Evolutionary conservation across 345 rosid species (phyloP).

Genomic region (Populus euphratica): DNA sequence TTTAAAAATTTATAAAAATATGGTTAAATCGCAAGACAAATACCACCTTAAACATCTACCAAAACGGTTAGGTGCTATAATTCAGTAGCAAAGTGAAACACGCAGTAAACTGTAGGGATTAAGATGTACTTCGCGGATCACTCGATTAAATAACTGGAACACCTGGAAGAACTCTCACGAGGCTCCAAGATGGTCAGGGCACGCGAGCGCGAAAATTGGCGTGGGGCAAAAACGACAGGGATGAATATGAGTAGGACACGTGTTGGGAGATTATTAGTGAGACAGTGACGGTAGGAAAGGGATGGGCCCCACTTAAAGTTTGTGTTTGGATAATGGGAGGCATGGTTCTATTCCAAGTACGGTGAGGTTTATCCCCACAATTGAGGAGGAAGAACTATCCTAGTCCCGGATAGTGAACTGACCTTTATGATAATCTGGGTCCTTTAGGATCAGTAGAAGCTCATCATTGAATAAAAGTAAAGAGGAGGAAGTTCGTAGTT

Average conservation of each 20-base stretch:
- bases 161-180: neutral
- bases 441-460: too few species aligned
- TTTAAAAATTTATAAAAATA: too few species aligned
- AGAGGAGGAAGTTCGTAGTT: too few species aligned
- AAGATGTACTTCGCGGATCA: too few species aligned
- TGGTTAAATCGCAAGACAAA: rapidly evolving
- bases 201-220: conserved; percentile 22
- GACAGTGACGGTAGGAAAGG: neutral
- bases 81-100: too few species aligned
- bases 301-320: conserved; percentile 15
- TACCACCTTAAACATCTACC: too few species aligned
- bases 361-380: neutral
- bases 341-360: conserved; percentile 14
- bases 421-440: neutral
- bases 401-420: conserved; percentile 10
- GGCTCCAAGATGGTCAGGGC: conserved; percentile 1
- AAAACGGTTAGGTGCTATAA: too few species aligned
- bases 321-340: conserved; percentile 28
- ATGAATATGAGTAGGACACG: neutral
- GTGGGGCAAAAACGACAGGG: neutral
- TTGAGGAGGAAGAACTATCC: conserved; percentile 12
- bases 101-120: too few species aligned
- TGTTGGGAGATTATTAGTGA: neutral
- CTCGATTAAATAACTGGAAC: neutral
- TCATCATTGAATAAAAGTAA: too few species aligned